A percentile compares a stretch with the other conserved stretches of the same genome.
phyloP scores from a whole-genome alignment of 257 asterid genomes.

The Solanum pennellii region DNA sequence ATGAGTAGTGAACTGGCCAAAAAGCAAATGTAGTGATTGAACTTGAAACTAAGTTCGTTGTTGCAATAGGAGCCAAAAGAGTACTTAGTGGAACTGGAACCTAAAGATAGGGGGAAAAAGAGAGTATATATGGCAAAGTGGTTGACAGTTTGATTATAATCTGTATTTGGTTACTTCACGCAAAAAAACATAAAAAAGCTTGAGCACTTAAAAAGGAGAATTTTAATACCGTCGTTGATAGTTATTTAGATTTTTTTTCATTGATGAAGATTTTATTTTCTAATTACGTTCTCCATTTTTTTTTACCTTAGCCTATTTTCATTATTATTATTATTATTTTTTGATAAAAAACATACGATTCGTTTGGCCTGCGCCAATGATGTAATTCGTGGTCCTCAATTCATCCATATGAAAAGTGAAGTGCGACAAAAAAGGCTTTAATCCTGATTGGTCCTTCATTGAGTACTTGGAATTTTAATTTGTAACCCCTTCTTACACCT shows the following conservation, averaged over 20 bases:
- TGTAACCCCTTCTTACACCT: not conserved
- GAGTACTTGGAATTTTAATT: not conserved
- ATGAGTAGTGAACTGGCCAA: not conserved
- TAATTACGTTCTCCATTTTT: not conserved
- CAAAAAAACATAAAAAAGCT: not conserved
- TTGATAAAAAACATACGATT: not conserved
- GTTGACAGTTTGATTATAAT: not conserved
- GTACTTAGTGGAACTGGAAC: not conserved
- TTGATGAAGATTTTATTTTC: not conserved
- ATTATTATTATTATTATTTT: not conserved
- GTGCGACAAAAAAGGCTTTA: not conserved
- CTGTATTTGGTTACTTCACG: not conserved
- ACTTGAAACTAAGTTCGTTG: not conserved
- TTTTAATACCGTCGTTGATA: not conserved
- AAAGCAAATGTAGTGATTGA: not conserved
- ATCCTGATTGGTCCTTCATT: not conserved
- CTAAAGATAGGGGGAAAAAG: not conserved
- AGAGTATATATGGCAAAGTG: not conserved
- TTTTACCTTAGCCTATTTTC: not conserved
- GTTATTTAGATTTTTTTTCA: not conserved
- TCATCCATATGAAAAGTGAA: not conserved
- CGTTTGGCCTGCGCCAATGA: not conserved
- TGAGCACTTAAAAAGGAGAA: no score
- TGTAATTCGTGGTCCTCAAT: not conserved
- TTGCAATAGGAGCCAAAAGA: not conserved